Evolutionary conservation across 169 alveolate genomes (phyloP).

Genomic region (Cryptosporidium sp.): DNA sequence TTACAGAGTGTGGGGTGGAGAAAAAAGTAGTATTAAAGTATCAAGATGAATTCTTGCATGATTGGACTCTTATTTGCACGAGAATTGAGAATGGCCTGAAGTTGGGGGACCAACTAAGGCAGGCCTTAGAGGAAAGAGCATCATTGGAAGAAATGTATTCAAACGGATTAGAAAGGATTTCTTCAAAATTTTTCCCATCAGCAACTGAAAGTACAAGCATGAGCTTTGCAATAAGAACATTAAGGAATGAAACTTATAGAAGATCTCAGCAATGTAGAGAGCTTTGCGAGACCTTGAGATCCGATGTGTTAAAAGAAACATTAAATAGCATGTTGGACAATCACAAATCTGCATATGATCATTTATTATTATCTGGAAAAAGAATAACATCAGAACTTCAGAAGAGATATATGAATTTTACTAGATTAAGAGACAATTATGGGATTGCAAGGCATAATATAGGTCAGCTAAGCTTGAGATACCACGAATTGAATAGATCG

Average conservation of each 20-base stretch:
- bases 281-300: slow-evolving; percentile 53
- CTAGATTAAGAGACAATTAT: slow-evolving; percentile 55
- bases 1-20: slow-evolving; percentile 5
- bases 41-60: slow-evolving; percentile 53
- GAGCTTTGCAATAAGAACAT: slow-evolving; percentile 41
- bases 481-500: slow-evolving; percentile 26
- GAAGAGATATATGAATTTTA: slow-evolving; percentile 23
- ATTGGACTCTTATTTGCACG: slow-evolving; percentile 68
- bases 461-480: slow-evolving; percentile 47
- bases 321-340: slow-evolving; percentile 49
- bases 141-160: slow-evolving; percentile 60
- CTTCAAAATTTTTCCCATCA: slow-evolving; percentile 60
- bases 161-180: slow-evolving; percentile 44
- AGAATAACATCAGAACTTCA: slow-evolving; percentile 42
- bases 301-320: slow-evolving; percentile 46
- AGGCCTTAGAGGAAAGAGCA: slow-evolving; percentile 62
- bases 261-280: slow-evolving; percentile 72
- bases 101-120: slow-evolving; percentile 37
- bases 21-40: not conserved
- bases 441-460: slow-evolving; percentile 59
- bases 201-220: slow-evolving; percentile 73
- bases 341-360: slow-evolving; percentile 45
- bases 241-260: slow-evolving; percentile 64
- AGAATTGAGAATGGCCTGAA: slow-evolving; percentile 70
- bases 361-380: slow-evolving; percentile 35